Conservation (phyloP, 129 eudicot species). For the Flaveria brownii region DNA sequence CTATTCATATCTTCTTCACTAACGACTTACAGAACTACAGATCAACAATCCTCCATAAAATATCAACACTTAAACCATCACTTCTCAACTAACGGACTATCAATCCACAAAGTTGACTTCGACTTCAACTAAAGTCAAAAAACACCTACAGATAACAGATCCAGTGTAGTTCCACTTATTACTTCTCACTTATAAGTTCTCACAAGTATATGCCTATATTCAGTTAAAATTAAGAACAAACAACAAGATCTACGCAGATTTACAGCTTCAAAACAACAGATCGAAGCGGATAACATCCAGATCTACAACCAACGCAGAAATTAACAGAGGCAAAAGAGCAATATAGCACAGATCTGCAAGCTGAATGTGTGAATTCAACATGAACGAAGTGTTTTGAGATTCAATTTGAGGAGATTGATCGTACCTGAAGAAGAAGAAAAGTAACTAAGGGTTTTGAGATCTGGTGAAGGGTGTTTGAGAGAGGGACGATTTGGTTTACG, state of each 20-base stretch:
- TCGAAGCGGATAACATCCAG: conserved; percentile 9
- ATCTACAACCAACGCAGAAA: background rate
- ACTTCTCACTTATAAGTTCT: background rate
- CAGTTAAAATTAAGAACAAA: too few relatives aligned
- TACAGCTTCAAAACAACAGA: background rate
- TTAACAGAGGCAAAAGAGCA: background rate
- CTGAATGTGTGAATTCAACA: background rate
- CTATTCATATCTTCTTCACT: background rate
- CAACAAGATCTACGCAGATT: background rate
- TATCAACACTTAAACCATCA: too few relatives aligned
- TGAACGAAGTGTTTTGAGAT: background rate
- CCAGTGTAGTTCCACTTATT: too few relatives aligned
- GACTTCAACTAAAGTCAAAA: background rate
- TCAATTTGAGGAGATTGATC: background rate
- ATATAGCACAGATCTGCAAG: background rate
- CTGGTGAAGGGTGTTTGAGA: background rate
- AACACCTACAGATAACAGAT: too few relatives aligned
- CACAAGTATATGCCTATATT: too few relatives aligned
- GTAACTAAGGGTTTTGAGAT: background rate
- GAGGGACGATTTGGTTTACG: background rate
- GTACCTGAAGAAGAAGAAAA: background rate
- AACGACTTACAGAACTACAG: background rate
- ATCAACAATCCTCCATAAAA: background rate
- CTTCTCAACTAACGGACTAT: background rate
- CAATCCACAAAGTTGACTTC: background rate